Evolutionary conservation across 129 eudicot species (phyloP).

Genomic region (Flaveria sonorensis): DNA sequence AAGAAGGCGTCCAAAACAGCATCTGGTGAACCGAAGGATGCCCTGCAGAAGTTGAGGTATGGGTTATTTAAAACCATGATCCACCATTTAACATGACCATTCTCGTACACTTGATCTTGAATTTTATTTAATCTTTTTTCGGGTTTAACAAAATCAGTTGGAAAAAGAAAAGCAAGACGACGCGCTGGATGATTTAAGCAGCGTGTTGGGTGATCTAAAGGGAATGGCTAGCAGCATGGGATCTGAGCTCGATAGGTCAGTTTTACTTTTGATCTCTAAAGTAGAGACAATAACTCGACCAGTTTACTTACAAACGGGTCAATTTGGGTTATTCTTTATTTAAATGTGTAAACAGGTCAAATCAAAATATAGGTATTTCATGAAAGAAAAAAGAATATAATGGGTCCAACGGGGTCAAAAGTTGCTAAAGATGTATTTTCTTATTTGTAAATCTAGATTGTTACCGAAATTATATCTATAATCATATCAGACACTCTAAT

Average conservation of each 20-base stretch:
- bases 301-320: not conserved
- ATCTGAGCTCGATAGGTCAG: constrained; percentile 77
- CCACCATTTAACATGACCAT: not conserved
- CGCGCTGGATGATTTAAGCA: constrained; percentile 65
- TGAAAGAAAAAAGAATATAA: not conserved
- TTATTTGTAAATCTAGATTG: not conserved
- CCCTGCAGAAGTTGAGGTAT: constrained; percentile 81
- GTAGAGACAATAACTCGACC: not conserved
- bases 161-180: constrained; percentile 95
- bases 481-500: not conserved
- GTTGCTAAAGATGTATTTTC: not conserved
- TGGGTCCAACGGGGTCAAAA: not conserved
- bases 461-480: not conserved
- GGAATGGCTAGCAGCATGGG: constrained; percentile 99
- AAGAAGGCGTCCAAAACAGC: constrained; percentile 44
- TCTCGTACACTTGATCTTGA: not conserved
- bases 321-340: not conserved
- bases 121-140: not conserved
- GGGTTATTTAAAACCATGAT: not conserved
- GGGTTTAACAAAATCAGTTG: constrained; percentile 34
- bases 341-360: not conserved
- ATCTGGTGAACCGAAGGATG: constrained; percentile 58
- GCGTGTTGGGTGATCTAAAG: constrained; percentile 87
- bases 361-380: not conserved
- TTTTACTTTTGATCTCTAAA: not conserved